Conservation (phyloP, 306 rosid genomes). For the Argentina anserina region DNA sequence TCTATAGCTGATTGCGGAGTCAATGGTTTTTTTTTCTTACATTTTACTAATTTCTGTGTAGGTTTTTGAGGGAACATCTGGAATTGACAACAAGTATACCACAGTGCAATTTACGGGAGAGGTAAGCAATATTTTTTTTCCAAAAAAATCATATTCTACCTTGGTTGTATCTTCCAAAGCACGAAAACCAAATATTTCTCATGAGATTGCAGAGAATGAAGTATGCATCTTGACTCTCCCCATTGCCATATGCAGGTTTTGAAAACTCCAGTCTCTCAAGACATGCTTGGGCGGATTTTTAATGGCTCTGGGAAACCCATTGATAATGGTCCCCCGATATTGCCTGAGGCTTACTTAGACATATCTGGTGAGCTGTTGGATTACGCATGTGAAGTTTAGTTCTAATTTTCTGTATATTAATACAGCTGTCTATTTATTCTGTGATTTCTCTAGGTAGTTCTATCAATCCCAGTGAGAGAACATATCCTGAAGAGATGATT, state of each 20-base stretch:
- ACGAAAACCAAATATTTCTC: constrained; percentile 1
- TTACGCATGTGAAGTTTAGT: neutral
- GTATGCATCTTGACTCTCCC: constrained; percentile 19
- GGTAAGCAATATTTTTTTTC: constrained; percentile 43
- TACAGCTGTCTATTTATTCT: constrained; percentile 1
- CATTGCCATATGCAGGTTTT: constrained; percentile 57
- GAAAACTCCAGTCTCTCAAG: constrained; percentile 96
- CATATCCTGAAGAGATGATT: constrained; percentile 99
- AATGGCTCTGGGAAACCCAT: constrained; percentile 99
- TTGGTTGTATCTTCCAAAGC: neutral
- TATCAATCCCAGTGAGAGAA: constrained; percentile 98
- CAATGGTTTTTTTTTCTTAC: neutral
- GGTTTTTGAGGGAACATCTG: constrained; percentile 99
- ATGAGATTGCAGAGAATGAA: constrained; percentile 11
- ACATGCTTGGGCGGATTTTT: constrained; percentile 98
- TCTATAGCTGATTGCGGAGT: neutral
- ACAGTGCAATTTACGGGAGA: constrained; percentile 99
- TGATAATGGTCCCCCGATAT: constrained; percentile 96
- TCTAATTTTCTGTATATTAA: constrained; percentile 8
- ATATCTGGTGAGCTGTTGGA: constrained; percentile 66
- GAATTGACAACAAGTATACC: constrained; percentile 94
- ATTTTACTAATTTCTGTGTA: constrained; percentile 22
- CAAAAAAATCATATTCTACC: constrained; percentile 23
- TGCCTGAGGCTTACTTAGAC: constrained; percentile 98
- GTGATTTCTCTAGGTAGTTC: constrained; percentile 68